Conservation (phyloP, 2,329 filamentous ascomycete species). For the Tolypocladium amazonense region DNA sequence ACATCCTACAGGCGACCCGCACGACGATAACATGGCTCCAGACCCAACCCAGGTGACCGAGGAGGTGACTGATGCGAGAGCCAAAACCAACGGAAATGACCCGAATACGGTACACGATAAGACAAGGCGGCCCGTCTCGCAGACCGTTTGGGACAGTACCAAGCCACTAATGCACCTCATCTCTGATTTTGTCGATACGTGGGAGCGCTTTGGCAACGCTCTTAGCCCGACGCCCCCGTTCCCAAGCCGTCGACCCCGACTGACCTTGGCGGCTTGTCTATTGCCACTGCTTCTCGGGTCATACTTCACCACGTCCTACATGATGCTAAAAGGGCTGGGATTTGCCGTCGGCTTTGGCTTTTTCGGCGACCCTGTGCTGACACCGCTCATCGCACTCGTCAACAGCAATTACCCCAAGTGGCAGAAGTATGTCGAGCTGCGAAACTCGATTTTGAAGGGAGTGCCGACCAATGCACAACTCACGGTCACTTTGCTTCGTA, state of each 20-base stretch:
- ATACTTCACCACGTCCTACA: slow-evolving; percentile 44
- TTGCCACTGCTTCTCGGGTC: slow-evolving; percentile 41
- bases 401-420: slow-evolving; percentile 58
- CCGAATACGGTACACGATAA: slow-evolving; percentile 47
- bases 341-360: slow-evolving; percentile 65
- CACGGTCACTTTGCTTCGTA: slow-evolving; percentile 67
- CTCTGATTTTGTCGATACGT: slow-evolving; percentile 36
- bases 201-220: slow-evolving; percentile 41
- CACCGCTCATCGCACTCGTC: slow-evolving; percentile 44
- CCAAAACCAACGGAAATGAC: slow-evolving; percentile 34
- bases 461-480: slow-evolving; percentile 82
- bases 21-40: slow-evolving; percentile 42
- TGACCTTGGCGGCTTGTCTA: slow-evolving; percentile 44
- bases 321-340: slow-evolving; percentile 52
- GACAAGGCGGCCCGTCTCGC: slow-evolving; percentile 68
- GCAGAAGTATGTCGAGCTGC: slow-evolving; percentile 63
- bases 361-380: slow-evolving; percentile 69
- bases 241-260: slow-evolving; percentile 36
- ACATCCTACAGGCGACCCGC: slow-evolving; percentile 55
- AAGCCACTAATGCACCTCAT: slow-evolving; percentile 56
- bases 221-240: slow-evolving; percentile 56
- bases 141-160: slow-evolving; percentile 67
- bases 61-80: slow-evolving; percentile 28
- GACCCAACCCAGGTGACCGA: slow-evolving; percentile 30
- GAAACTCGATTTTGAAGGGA: slow-evolving; percentile 68